Conservation (phyloP, 2,329 filamentous ascomycete genomes). For the Colletotrichum horii region DNA sequence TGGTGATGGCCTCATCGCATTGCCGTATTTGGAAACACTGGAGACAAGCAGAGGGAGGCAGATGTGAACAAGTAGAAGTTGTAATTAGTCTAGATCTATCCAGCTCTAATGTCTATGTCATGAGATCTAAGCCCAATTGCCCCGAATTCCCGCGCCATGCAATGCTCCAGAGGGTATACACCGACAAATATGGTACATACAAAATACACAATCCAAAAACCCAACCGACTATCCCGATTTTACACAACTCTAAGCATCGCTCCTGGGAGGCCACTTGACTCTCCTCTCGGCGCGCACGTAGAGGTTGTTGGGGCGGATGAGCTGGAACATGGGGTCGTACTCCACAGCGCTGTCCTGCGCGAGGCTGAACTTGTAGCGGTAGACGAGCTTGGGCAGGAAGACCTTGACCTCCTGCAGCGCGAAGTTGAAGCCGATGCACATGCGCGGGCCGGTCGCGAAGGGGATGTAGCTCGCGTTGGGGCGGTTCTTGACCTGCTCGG, state of each 20-base stretch:
- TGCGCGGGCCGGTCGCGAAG: slow-evolving; percentile 61
- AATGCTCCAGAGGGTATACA: slow-evolving; percentile 21
- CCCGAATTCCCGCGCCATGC: slow-evolving; percentile 1
- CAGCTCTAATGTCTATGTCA: not conserved
- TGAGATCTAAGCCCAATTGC: slow-evolving; percentile 2
- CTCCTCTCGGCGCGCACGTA: slow-evolving; percentile 56
- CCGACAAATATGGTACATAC: slow-evolving; percentile 17
- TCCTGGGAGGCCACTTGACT: slow-evolving; percentile 49
- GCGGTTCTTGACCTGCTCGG: slow-evolving; percentile 54
- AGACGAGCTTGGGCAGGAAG: slow-evolving; percentile 62
- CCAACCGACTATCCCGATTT: not conserved
- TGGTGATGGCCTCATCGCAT: not conserved
- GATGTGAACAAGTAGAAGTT: not conserved
- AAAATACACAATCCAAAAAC: not conserved
- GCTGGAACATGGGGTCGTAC: slow-evolving; percentile 65
- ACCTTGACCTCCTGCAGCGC: slow-evolving; percentile 66
- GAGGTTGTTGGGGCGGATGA: slow-evolving; percentile 60
- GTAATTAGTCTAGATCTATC: slow-evolving; percentile 7
- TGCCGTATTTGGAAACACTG: not conserved
- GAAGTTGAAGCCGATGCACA: slow-evolving; percentile 71
- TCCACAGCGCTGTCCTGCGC: slow-evolving; percentile 57
- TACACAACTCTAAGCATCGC: not conserved
- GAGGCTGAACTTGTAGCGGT: slow-evolving; percentile 60
- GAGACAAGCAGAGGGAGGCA: rapidly evolving
- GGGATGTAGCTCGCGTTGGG: slow-evolving; percentile 61